phyloP scores from a whole-genome alignment of 129 eudicot species.

The Flaveria trinervia region DNA sequence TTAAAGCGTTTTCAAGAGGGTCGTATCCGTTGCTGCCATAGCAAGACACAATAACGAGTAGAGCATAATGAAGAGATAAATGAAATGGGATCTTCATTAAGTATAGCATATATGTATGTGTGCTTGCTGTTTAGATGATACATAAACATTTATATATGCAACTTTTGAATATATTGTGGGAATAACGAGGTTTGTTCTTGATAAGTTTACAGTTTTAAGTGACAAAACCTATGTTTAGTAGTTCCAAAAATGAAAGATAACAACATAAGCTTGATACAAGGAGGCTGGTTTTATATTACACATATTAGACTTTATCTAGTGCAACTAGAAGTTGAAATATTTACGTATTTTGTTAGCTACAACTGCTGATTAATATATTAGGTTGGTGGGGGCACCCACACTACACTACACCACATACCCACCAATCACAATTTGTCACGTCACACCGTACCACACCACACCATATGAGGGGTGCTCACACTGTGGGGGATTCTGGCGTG shows the following conservation, averaged over 20 bases:
- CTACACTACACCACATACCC: no score
- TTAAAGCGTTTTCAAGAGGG: constrained; percentile 21
- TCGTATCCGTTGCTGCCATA: constrained; percentile 27
- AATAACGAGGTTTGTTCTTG: constrained; percentile 5
- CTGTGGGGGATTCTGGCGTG: no score
- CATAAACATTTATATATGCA: background rate
- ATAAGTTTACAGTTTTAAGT: constrained; percentile 3
- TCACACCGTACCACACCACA: no score
- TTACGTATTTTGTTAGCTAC: no score
- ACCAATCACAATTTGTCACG: no score
- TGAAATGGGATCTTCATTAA: constrained; percentile 26
- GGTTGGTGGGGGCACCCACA: no score
- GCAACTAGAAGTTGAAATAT: background rate
- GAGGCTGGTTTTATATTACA: constrained; percentile 13
- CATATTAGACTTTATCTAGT: background rate
- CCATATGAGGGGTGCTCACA: no score
- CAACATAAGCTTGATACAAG: constrained; percentile 20
- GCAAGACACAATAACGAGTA: constrained; percentile 23
- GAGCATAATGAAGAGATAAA: constrained; percentile 20
- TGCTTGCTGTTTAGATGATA: background rate
- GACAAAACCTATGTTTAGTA: constrained; percentile 27
- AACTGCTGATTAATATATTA: no score
- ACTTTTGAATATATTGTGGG: background rate
- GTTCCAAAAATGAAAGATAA: background rate
- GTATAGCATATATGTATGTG: background rate